Base-by-base conservation (phyloP, 768 basidiomycete genomes). In the Filobasidium wieringae region DNA sequence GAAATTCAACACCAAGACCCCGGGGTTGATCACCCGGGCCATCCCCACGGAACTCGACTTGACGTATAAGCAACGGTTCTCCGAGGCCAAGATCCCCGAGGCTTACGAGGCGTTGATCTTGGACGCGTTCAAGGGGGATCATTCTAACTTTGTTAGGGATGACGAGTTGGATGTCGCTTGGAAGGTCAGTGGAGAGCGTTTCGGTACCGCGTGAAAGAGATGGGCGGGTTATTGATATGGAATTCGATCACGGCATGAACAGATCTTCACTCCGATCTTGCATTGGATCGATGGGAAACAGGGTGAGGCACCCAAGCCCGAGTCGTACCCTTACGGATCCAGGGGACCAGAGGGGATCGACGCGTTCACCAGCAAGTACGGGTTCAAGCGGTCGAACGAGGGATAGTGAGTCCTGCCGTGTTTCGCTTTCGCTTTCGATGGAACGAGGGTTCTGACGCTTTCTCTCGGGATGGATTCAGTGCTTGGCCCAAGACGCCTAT, bases 41-140 rank as follows among this genome's bases (percentile, higher is more conserved):
- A 81, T 97, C 62, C 90, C 91, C 30, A 88, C 86, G 40, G 95
- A 99, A 77, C 92, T 99, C 87, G 93, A 99, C 77, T 76, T 97
- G 64, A 95, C 93, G 19, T 99, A 97, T 81, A 92, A 93, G 81
- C 80, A 86, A 57, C 84, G 95, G 43, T 99, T 97, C 79, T 76
- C 82, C 37, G 91, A 95, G 60, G 74, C 82, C 50, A 84, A 85
- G 74, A 96, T 99, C 62, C 95, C 95, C 30, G 93, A 95, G 77
- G 93, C 91, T 31, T 93, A 95, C 72, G 76, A 96, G 76, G 85
- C 86, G 9, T 83, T 99, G 59, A 92, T 99, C 69, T 79, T 96
- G 58, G 93, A 99, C 69, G 88, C 89, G 14, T 80, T 99, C 74
- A 87, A 85, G 72, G 93, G 93, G n/a, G 93, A 99, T 69, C 92